Conservation (phyloP, 495 filamentous ascomycete genomes). For the Penicillium steckii region DNA sequence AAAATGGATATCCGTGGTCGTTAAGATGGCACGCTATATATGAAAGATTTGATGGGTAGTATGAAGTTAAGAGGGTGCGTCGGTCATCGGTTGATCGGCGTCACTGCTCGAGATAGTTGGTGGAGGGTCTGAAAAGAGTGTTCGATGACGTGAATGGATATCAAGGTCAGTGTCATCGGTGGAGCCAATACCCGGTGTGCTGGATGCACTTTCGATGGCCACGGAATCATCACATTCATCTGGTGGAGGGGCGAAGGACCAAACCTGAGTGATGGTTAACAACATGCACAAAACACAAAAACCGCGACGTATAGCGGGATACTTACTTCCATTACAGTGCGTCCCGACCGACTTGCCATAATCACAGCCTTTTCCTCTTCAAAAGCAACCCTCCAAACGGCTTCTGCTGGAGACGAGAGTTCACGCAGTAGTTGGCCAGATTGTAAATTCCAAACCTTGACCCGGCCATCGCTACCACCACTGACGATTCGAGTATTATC, state of each 20-base stretch:
- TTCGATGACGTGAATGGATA: slow-evolving; percentile 17
- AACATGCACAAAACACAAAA: background rate
- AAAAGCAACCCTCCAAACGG: slow-evolving; percentile 96
- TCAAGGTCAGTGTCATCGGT: slow-evolving; percentile 18
- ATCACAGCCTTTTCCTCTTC: slow-evolving; percentile 98
- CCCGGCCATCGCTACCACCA: slow-evolving; percentile 91
- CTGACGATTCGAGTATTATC: slow-evolving; percentile 92
- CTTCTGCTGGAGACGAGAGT: slow-evolving; percentile 83
- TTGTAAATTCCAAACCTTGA: slow-evolving; percentile 96
- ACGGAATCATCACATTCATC: slow-evolving; percentile 51
- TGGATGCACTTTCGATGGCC: slow-evolving; percentile 37
- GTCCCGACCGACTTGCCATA: slow-evolving; percentile 76
- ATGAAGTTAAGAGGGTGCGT: slow-evolving; percentile 33
- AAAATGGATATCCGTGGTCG: slow-evolving; percentile 27
- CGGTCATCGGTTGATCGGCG: slow-evolving; percentile 40
- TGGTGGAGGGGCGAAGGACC: slow-evolving; percentile 80
- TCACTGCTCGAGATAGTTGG: slow-evolving; percentile 29
- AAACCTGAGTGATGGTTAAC: slow-evolving; percentile 58
- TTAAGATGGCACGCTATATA: slow-evolving; percentile 22
- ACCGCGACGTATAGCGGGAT: background rate
- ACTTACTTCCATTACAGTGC: slow-evolving; percentile 94
- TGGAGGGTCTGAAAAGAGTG: slow-evolving; percentile 35
- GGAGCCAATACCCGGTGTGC: slow-evolving; percentile 33
- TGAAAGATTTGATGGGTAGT: slow-evolving; percentile 5
- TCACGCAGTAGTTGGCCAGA: slow-evolving; percentile 89